phyloP scores from a whole-genome alignment of 371 early-diverging fungal genomes.

The Blastocladiella emersonii region DNA sequence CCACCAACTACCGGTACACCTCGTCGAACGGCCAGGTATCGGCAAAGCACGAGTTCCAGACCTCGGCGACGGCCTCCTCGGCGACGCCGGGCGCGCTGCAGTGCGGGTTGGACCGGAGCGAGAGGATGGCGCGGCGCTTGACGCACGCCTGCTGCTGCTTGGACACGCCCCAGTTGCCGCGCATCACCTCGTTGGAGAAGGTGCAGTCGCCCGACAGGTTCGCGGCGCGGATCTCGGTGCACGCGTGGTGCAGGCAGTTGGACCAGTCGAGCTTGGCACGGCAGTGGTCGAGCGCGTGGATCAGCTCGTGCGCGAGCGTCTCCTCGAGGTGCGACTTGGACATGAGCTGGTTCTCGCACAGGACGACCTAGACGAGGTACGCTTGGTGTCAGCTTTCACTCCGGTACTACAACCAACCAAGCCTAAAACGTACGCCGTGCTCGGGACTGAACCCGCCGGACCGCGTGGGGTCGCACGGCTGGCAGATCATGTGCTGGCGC shows the following conservation, averaged over 20 bases:
- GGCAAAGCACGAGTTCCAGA: constrained; percentile 78
- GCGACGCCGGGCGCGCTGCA: constrained; percentile 64
- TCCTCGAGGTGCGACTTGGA: constrained; percentile 64
- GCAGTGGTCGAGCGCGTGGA: constrained; percentile 88
- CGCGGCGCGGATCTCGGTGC: constrained; percentile 85
- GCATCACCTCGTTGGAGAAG: constrained; percentile 63
- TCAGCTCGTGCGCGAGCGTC: constrained; percentile 87
- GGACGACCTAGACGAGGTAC: constrained; percentile 31
- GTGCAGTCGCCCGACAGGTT: constrained; percentile 84
- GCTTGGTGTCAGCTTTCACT: too few species aligned
- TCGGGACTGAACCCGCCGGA: constrained; percentile 72
- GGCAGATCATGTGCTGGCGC: constrained; percentile 51
- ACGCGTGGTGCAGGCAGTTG: constrained; percentile 79
- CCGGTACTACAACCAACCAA: too few species aligned
- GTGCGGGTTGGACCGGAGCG: constrained; percentile 54
- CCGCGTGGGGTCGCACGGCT: constrained; percentile 60
- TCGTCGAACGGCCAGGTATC: constrained; percentile 92
- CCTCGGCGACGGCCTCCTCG: constrained; percentile 70
- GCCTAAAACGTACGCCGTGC: constrained; percentile 32
- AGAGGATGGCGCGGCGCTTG: constrained; percentile 69
- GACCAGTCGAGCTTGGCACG: constrained; percentile 68
- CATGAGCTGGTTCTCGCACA: constrained; percentile 68
- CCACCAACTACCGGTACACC: constrained; percentile 47
- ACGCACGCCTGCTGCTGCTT: constrained; percentile 91
- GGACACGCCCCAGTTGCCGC: constrained; percentile 60